phyloP scores from a whole-genome alignment of 345 rosid species.

The Luvunga scandens region DNA sequence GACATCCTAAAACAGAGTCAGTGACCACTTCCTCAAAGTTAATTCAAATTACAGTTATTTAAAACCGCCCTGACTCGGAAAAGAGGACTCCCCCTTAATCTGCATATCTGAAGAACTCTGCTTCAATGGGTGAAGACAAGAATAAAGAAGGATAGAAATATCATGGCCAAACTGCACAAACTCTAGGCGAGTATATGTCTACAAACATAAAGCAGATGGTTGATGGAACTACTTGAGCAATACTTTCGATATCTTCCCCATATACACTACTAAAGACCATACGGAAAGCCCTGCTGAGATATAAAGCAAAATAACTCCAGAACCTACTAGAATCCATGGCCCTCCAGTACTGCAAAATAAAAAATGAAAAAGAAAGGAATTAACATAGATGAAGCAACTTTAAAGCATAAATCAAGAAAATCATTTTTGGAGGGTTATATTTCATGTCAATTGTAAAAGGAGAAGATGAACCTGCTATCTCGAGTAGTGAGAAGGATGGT shows the following conservation, averaged over 20 bases:
- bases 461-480: constrained; percentile 58
- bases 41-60: constrained; percentile 15
- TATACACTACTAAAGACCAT: constrained; percentile 86
- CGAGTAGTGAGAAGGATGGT: constrained; percentile 84
- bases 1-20: neutral
- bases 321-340: constrained; percentile 45
- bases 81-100: constrained; percentile 24
- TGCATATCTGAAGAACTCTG: constrained; percentile 20
- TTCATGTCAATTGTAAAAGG: neutral
- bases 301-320: constrained; percentile 81
- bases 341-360: constrained; percentile 52
- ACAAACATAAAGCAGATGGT: constrained; percentile 20
- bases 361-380: neutral
- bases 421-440: neutral
- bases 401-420: neutral
- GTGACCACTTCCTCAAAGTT: neutral
- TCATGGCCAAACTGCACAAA: neutral
- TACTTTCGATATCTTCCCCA: constrained; percentile 78
- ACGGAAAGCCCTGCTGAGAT: constrained; percentile 88
- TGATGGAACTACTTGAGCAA: constrained; percentile 52
- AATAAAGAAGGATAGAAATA: constrained; percentile 9
- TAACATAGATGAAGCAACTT: constrained; percentile 7
- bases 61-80: constrained; percentile 19
- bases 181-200: neutral
- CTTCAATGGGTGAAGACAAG: constrained; percentile 6